Percentiles rank a stretch among this genome's conserved stretches.
phyloP scores from a whole-genome alignment of 805 yeast species.

The Metschnikowia drakensbergensis region DNA sequence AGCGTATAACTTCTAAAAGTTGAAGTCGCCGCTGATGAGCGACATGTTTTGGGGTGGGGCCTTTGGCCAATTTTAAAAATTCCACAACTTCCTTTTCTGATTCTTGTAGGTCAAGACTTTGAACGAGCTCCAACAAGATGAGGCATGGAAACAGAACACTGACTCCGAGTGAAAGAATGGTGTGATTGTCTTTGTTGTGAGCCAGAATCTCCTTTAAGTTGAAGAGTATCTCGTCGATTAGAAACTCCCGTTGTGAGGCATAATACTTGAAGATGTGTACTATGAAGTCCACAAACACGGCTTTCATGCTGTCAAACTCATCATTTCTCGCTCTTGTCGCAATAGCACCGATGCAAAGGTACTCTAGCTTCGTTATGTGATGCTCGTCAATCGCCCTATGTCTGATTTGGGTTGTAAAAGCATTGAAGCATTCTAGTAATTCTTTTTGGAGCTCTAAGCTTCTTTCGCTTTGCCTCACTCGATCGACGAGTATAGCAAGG shows the following conservation, averaged over 20 bases:
- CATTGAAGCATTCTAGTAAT: conserved; percentile 6
- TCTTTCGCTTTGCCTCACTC: conserved; percentile 16
- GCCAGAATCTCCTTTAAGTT: conserved; percentile 35
- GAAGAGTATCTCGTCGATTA: conserved; percentile 56
- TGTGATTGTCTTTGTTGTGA: neutral
- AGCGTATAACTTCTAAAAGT: neutral
- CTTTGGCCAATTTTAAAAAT: conserved; percentile 4
- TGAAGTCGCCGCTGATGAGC: conserved; percentile 7
- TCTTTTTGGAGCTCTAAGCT: conserved; percentile 1
- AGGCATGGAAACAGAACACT: conserved; percentile 48
- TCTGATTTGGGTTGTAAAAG: conserved; percentile 16
- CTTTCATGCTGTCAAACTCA: conserved; percentile 26
- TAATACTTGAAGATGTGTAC: conserved; percentile 37
- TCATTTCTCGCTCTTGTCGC: conserved; percentile 31
- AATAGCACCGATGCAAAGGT: conserved; percentile 40
- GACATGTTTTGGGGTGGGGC: conserved; percentile 6
- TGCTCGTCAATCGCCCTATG: conserved; percentile 39
- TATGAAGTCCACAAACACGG: conserved; percentile 25
- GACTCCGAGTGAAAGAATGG: conserved; percentile 8
- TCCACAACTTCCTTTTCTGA: conserved; percentile 3
- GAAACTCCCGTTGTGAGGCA: conserved; percentile 53
- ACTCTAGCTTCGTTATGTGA: conserved; percentile 56
- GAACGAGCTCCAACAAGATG: conserved; percentile 41
- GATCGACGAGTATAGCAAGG: conserved; percentile 31
- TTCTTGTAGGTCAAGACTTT: conserved; percentile 26